Percentiles rank a stretch among this genome's conserved stretches.
These are phyloP conservation scores for Phallus indusiatus DNA, from an alignment of 768 basidiomycete species.

Conservation along the genomic window DNA sequence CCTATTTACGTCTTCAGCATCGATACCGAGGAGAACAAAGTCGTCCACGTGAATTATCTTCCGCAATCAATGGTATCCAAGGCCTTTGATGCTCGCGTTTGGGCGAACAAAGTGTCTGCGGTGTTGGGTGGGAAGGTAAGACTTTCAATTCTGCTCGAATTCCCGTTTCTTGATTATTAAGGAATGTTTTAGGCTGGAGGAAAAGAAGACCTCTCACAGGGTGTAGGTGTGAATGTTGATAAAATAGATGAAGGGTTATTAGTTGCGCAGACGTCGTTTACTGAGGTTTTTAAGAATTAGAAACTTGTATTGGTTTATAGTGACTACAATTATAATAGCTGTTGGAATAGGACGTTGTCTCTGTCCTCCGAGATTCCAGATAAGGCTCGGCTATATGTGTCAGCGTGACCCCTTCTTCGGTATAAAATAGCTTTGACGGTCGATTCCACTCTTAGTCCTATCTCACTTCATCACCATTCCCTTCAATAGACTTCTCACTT, in stretches of 20 bases:
- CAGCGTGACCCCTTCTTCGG: too few relatives aligned
- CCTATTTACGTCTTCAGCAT: constrained; percentile 82
- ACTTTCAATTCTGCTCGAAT: background rate
- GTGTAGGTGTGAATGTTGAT: constrained; percentile 61
- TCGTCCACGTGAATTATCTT: constrained; percentile 83
- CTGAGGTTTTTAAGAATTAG: constrained; percentile 4
- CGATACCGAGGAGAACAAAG: constrained; percentile 58
- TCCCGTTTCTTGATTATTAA: background rate
- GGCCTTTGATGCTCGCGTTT: constrained; percentile 76
- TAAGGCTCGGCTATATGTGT: too few relatives aligned
- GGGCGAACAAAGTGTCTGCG: constrained; percentile 72
- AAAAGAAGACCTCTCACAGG: constrained; percentile 87
- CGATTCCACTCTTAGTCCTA: too few relatives aligned
- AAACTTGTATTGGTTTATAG: background rate
- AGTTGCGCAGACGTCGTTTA: constrained; percentile 39
- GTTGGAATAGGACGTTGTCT: too few relatives aligned
- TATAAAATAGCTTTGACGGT: too few relatives aligned
- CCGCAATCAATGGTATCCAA: constrained; percentile 45
- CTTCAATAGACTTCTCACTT: too few relatives aligned
- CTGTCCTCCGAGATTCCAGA: too few relatives aligned
- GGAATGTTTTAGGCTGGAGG: constrained; percentile 66
- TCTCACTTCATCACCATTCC: too few relatives aligned
- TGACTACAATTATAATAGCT: background rate
- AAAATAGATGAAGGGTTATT: constrained; percentile 60
- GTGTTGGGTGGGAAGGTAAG: constrained; percentile 85